These are phyloP conservation scores for Buxus sempervirens DNA, from an alignment of 164 flowering plant species.

Conservation along the genomic window DNA sequence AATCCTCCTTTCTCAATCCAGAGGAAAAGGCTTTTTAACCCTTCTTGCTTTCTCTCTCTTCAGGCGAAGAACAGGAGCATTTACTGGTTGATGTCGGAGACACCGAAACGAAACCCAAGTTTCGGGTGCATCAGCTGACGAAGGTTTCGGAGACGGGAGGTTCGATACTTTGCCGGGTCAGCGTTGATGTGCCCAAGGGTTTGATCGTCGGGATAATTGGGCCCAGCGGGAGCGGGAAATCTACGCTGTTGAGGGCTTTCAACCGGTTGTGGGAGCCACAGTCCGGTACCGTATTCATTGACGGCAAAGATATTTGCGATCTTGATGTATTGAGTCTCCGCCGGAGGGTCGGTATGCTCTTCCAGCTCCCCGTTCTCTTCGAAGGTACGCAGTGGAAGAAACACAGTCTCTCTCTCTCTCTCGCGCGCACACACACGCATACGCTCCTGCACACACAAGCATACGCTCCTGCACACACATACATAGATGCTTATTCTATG, in stretches of 20 bases:
- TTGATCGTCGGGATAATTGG: conserved; percentile 30
- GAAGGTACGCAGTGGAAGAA: conserved; percentile 17
- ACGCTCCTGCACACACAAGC: too few relatives aligned
- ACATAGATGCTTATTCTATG: too few relatives aligned
- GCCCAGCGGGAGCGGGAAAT: conserved; percentile 38
- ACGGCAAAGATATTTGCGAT: conserved; percentile 24
- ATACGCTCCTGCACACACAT: too few relatives aligned
- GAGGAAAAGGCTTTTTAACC: too few relatives aligned
- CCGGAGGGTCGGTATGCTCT: conserved; percentile 36
- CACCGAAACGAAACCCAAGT: conserved; percentile 7
- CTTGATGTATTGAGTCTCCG: conserved; percentile 25
- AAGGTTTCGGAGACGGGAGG: conserved; percentile 10
- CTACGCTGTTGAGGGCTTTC: conserved; percentile 30
- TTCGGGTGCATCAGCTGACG: conserved; percentile 19
- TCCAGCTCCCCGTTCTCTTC: conserved; percentile 34
- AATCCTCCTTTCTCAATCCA: too few relatives aligned
- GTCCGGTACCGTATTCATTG: conserved; percentile 19
- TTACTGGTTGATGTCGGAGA: conserved; percentile 15
- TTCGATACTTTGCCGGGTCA: conserved; percentile 18
- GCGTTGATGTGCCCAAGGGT: conserved; percentile 23
- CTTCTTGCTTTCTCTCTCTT: neutral
- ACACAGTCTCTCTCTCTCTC: too few relatives aligned
- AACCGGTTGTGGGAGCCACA: conserved; percentile 37
- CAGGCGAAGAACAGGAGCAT: conserved; percentile 14
- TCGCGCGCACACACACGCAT: too few relatives aligned